Conservation (phyloP, 371 early-diverging fungal genomes). For the Mucor sp. region DNA sequence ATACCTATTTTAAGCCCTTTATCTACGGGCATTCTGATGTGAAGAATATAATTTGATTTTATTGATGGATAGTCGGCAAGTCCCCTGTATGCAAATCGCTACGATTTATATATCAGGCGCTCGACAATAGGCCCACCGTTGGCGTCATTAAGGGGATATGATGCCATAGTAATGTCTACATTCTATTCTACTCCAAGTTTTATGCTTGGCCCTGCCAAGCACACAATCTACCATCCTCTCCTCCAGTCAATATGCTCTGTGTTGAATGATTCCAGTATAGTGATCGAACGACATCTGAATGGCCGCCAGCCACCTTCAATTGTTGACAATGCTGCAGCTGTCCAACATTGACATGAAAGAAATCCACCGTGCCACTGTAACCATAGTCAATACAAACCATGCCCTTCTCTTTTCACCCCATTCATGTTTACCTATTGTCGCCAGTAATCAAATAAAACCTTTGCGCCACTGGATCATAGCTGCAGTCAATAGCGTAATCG, state of each 20-base stretch:
- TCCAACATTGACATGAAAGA: conserved; percentile 73
- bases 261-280: conserved; percentile 64
- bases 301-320: conserved; percentile 53
- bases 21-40: neutral
- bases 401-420: neutral
- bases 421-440: conserved; percentile 58
- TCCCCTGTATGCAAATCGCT: neutral
- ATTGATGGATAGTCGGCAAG: neutral
- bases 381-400: neutral
- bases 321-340: conserved; percentile 69
- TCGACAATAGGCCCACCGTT: neutral
- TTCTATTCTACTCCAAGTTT: neutral
- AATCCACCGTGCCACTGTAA: conserved; percentile 66
- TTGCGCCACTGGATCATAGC: conserved; percentile 67
- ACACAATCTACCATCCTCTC: conserved; percentile 75
- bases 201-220: conserved; percentile 58
- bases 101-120: no score
- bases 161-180: neutral
- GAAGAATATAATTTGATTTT: neutral
- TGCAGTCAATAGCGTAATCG: conserved; percentile 86
- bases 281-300: conserved; percentile 74
- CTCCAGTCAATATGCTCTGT: conserved; percentile 68
- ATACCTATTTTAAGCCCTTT: neutral
- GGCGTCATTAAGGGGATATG: neutral
- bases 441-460: conserved; percentile 85